phyloP scores from a whole-genome alignment of 148 eudicot genomes.

The Rhododendron griersonianum region DNA sequence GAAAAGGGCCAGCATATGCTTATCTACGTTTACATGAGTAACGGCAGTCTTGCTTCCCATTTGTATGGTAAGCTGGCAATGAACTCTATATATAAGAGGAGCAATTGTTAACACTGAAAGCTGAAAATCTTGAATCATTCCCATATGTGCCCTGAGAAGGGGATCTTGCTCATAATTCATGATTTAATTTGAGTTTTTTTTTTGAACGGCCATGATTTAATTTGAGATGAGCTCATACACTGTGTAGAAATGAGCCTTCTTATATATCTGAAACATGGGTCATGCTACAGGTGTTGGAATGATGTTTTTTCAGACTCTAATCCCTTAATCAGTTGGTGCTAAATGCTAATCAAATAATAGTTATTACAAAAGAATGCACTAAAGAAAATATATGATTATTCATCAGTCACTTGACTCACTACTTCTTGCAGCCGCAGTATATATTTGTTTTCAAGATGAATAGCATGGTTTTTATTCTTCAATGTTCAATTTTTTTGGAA shows the following conservation, averaged over 20 bases:
- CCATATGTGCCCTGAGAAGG: background rate
- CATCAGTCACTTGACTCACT: background rate
- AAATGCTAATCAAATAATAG: background rate
- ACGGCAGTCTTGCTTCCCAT: conserved; percentile 88
- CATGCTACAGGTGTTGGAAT: background rate
- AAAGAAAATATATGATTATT: background rate
- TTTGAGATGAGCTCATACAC: too few relatives aligned
- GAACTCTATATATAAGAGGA: conserved; percentile 1
- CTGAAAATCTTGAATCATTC: background rate
- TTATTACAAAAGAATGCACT: background rate
- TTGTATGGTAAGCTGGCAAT: conserved; percentile 59
- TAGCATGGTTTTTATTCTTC: background rate
- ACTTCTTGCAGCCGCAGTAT: background rate
- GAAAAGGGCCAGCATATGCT: conserved; percentile 92
- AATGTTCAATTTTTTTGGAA: background rate
- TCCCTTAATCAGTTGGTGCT: background rate
- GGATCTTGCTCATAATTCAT: background rate
- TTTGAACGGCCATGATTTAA: too few relatives aligned
- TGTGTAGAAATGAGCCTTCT: background rate
- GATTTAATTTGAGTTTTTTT: background rate
- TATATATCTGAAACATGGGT: background rate
- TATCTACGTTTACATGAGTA: conserved; percentile 83
- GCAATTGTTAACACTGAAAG: background rate
- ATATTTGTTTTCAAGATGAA: background rate
- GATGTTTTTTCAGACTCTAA: background rate